Evolutionary conservation across 2,329 filamentous ascomycete species (phyloP), one percentile per base, ranked within the genome.

Genomic region (Chrysosporium keratinophilum): DNA sequence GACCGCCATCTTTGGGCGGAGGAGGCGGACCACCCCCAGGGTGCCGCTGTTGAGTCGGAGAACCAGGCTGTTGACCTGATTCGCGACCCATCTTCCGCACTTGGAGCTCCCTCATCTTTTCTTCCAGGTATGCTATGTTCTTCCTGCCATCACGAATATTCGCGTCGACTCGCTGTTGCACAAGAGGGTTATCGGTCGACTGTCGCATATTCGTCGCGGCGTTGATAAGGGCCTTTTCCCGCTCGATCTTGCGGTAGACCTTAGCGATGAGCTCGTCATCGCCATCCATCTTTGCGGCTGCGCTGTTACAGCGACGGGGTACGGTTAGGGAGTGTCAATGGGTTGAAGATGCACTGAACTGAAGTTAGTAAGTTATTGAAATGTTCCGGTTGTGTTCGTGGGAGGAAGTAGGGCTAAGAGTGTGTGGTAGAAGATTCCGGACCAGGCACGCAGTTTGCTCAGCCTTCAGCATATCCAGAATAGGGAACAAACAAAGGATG

Each of bases 181-280:
- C 91, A 58, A 83, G 80, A 62, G 90, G 86, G 72, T 98, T 98
- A 75, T 88, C 88, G 63, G 91, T 96, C 71, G 93, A 90, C 73
- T 90, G 85, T 73, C 89, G 86, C 90, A 98, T 95, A 64, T 87
- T 82, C 73, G 88, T 93, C 62, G 91, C 91, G 65, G 88, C 91
- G 71, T 87, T 87, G 77, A 98, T 93, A 67, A 97, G 83, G 65
- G 85, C 87, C 78, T 90, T 91, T 74, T 98, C 93, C 70, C 91
- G 84, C 78, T 96, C 88, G 72, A 98, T 97, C 85, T 98, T 97
- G 76, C 84, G 86, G 75, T 86, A 83, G 74, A 98, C 89, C 71
- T 88, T 86, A 73, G 82, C 82, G 72, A 83, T 78, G 60, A 81
- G 76, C 62, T 81, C 77, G 66, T 83, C 79, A 68, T 80, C 74